Conservation (phyloP, 495 filamentous ascomycete species). For the Aspergillus biplanus region DNA sequence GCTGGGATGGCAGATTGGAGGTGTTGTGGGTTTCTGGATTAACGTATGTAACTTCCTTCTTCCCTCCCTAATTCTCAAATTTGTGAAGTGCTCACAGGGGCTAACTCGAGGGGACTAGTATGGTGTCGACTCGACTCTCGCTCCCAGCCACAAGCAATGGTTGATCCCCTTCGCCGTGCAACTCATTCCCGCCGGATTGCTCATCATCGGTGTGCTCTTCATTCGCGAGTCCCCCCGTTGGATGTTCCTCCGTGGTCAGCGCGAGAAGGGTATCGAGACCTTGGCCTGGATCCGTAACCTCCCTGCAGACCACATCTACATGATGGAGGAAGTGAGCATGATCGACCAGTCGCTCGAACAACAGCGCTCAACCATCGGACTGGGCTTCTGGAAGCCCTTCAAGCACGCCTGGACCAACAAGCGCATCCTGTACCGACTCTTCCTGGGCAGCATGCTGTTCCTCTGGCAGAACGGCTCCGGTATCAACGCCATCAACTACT, state of each 20-base stretch:
- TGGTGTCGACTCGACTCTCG: slow-evolving; percentile 41
- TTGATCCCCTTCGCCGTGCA: slow-evolving; percentile 61
- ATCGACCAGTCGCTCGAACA: slow-evolving; percentile 67
- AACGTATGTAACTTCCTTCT: slow-evolving; percentile 44
- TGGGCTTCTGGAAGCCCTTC: slow-evolving; percentile 74
- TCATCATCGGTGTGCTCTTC: slow-evolving; percentile 53
- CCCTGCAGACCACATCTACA: slow-evolving; percentile 62
- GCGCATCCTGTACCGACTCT: slow-evolving; percentile 67
- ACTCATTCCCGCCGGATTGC: slow-evolving; percentile 54
- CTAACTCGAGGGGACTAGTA: slow-evolving; percentile 30
- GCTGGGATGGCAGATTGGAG: slow-evolving; percentile 74
- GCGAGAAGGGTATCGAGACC: slow-evolving; percentile 60
- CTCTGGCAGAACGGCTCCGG: slow-evolving; percentile 70
- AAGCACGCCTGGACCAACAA: slow-evolving; percentile 54
- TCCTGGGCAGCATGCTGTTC: slow-evolving; percentile 69
- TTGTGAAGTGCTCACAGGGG: background rate
- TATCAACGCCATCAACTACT: slow-evolving; percentile 75
- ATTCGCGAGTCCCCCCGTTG: slow-evolving; percentile 62
- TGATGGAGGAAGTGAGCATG: slow-evolving; percentile 66
- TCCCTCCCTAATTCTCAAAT: background rate
- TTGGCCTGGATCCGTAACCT: slow-evolving; percentile 70
- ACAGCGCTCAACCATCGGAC: slow-evolving; percentile 60
- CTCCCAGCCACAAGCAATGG: slow-evolving; percentile 52
- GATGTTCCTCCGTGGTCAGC: slow-evolving; percentile 53
- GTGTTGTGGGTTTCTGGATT: slow-evolving; percentile 76